Evolutionary conservation across 371 early-diverging fungal genomes (phyloP).

Genomic region (Mucor velutinosus): DNA sequence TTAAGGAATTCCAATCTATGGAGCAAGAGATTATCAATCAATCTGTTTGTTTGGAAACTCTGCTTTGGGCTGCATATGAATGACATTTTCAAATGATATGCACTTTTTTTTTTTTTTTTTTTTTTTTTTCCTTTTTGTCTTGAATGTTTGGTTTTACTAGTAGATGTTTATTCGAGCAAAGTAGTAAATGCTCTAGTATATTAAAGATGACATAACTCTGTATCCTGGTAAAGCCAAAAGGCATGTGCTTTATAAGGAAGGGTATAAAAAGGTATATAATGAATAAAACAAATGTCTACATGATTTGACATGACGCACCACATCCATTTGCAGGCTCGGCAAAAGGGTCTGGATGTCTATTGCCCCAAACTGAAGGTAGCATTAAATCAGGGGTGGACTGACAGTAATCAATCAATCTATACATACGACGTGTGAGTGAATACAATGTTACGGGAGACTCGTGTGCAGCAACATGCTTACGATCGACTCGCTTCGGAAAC

Average conservation of each 20-base stretch:
- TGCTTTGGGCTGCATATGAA: too few relatives aligned
- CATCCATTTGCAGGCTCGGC: slow-evolving; percentile 50
- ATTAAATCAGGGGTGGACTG: slow-evolving; percentile 58
- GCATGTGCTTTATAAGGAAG: neutral
- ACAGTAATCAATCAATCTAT: slow-evolving; percentile 52
- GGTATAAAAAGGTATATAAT: neutral
- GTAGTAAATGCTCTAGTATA: neutral
- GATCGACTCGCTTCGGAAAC: slow-evolving; percentile 74
- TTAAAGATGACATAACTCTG: neutral
- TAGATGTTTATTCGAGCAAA: too few relatives aligned
- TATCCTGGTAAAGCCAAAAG: neutral
- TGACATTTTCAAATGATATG: too few relatives aligned
- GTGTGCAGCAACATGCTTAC: slow-evolving; percentile 25
- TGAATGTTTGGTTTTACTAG: too few relatives aligned
- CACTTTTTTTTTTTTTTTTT: too few relatives aligned
- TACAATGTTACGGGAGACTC: neutral
- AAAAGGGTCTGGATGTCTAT: slow-evolving; percentile 81
- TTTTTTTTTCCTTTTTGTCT: too few relatives aligned
- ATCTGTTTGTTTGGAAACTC: neutral
- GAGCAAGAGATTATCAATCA: neutral
- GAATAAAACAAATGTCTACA: slow-evolving; percentile 18
- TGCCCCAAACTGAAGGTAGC: slow-evolving; percentile 80
- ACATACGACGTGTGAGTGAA: neutral
- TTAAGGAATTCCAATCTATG: slow-evolving; percentile 16
- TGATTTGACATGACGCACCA: slow-evolving; percentile 45